A percentile compares a stretch with the other conserved stretches of the same genome.
These are phyloP conservation scores for Stephanodiscus minutulus DNA, from an alignment of 108 stramenopile species.

Conservation along the genomic window DNA sequence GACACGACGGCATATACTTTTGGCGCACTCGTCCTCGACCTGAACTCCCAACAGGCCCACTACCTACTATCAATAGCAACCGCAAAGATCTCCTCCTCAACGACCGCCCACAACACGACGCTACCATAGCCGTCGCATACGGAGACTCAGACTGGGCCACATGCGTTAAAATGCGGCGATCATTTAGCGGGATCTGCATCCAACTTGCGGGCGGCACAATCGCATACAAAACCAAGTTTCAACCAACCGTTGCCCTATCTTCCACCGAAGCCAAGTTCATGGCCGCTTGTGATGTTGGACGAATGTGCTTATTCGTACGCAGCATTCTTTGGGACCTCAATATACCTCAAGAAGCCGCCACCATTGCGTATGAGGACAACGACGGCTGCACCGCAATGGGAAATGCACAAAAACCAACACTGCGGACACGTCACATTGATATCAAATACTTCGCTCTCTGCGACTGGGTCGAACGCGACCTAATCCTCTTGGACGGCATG, in stretches of 20 bases:
- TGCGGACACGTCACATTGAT: slow-evolving; percentile 30
- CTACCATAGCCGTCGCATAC: slow-evolving; percentile 3
- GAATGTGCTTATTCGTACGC: slow-evolving; percentile 25
- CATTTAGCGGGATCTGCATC: slow-evolving; percentile 29
- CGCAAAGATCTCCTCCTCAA: background rate
- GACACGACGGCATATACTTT: slow-evolving; percentile 15
- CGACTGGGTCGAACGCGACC: too few species aligned
- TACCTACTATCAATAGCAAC: slow-evolving; percentile 6
- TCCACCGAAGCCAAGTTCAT: slow-evolving; percentile 35
- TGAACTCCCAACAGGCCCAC: slow-evolving; percentile 11
- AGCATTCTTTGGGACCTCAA: slow-evolving; percentile 41
- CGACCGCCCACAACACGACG: background rate
- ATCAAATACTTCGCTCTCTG: slow-evolving; percentile 14
- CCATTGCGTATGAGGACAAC: slow-evolving; percentile 28
- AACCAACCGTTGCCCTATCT: slow-evolving; percentile 18
- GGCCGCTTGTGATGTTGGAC: slow-evolving; percentile 31
- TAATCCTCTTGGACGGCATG: too few species aligned
- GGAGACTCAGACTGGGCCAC: slow-evolving; percentile 44
- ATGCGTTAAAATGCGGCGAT: slow-evolving; percentile 27
- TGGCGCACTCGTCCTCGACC: slow-evolving; percentile 18
- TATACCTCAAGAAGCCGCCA: slow-evolving; percentile 33
- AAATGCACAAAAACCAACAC: slow-evolving; percentile 17
- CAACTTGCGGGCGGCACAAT: slow-evolving; percentile 38
- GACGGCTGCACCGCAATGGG: slow-evolving; percentile 17
- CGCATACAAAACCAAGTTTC: slow-evolving; percentile 25